phyloP scores from a whole-genome alignment of 306 rosid genomes.

The Vigna hirtella region DNA sequence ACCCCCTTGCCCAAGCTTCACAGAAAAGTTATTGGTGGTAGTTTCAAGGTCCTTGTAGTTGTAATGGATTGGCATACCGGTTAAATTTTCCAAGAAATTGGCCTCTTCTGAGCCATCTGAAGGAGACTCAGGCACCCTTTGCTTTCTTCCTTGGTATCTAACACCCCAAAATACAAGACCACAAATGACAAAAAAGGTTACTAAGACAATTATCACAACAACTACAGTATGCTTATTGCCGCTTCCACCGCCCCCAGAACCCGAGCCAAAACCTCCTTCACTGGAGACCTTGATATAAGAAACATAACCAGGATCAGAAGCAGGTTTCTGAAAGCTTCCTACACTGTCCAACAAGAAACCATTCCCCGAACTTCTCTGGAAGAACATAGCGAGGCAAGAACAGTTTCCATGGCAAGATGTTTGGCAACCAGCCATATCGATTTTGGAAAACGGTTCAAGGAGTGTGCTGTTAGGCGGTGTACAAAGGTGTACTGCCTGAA shows the following conservation, averaged over 20 bases:
- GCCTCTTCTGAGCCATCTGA: constrained; percentile 77
- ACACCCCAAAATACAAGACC: constrained; percentile 58
- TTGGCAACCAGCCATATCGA: constrained; percentile 68
- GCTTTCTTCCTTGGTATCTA: constrained; percentile 56
- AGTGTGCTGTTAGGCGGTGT: background rate
- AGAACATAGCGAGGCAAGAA: constrained; percentile 85
- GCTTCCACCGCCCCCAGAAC: no score
- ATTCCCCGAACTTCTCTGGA: constrained; percentile 69
- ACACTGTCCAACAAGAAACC: constrained; percentile 72
- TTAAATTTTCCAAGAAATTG: constrained; percentile 75
- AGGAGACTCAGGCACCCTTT: constrained; percentile 53
- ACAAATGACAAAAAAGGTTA: constrained; percentile 59
- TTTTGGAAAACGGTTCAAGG: constrained; percentile 63
- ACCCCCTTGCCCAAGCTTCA: constrained; percentile 92
- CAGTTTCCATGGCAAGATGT: constrained; percentile 70
- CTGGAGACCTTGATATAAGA: no score
- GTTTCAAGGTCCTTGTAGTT: constrained; percentile 43
- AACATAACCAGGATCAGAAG: constrained; percentile 51
- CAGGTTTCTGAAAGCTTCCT: constrained; percentile 75
- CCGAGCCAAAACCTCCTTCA: no score
- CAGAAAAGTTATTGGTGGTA: constrained; percentile 66
- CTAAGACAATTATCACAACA: no score
- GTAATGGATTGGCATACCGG: constrained; percentile 81
- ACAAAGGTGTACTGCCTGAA: no score
- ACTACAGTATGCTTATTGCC: no score